Evolutionary conservation across 1,284 basidiomycete genomes (phyloP), one percentile per base, ranked within the genome.

Genomic region (Mycena sp.): DNA sequence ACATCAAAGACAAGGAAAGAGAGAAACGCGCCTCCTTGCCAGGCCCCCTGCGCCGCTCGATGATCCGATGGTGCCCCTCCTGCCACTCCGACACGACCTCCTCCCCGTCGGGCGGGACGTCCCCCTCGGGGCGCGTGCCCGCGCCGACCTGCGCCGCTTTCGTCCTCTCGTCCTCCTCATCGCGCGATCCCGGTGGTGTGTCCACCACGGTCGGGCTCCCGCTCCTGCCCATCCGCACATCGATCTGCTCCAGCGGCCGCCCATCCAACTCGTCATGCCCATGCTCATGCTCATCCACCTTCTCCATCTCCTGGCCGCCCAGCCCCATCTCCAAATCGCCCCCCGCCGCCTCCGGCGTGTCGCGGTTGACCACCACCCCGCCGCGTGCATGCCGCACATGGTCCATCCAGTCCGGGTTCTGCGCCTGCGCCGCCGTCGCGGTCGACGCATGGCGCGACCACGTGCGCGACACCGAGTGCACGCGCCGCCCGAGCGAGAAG

Each of bases 401-500:
- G 44, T 87, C 89, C 12, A 92, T 85, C 95, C 95, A 84, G 40
- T 84, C 83, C 0, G 83, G 82, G 28, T 67, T 63, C 26, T 59
- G 53, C 23, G 44, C 65, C 55, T 56, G 48, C 53, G 58, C 66
- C 57, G 49, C 68, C 6, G 78, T 74, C 14, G 80, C 77, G 52
- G 58, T 97, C 87, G 72, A 96, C 90, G 96, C 95, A 98, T 80
- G 77, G 37, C 83, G 72, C 9, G 81, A 83, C 91, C 94, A 96
- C 10, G 95, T 96, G 62, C 93, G 85, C 7, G 93, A 92, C 61
- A 96, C 92, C 16, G 92, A 89, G 75, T 96, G 94, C 7, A 98
- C 94, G 30, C 94, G 88, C 29, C 93, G 85, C 14, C 95, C 91
- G 29, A 98, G 87, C 26, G 94, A 94, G 82, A 98, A 96, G 76